phyloP scores from a whole-genome alignment of 2,329 filamentous ascomycete genomes.

The Scedosporium aurantiacum region DNA sequence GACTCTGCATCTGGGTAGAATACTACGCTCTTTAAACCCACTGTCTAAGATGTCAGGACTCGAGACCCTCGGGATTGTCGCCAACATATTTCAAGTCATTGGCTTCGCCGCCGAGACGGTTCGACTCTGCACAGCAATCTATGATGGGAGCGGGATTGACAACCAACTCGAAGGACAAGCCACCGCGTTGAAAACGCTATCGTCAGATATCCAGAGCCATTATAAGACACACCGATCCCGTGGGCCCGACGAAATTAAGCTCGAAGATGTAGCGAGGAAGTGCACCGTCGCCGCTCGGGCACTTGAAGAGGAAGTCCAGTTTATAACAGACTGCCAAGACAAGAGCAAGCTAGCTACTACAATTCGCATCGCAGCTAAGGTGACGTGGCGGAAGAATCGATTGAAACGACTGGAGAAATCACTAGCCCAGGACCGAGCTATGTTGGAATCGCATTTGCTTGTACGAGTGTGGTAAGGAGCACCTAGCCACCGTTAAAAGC shows the following conservation, averaged over 20 bases:
- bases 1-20: too few species aligned
- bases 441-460: neutral
- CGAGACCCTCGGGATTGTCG: neutral
- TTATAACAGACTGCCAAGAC: neutral
- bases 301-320: neutral
- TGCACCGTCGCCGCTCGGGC: neutral
- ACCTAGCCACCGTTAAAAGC: neutral
- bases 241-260: neutral
- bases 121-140: neutral
- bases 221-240: neutral
- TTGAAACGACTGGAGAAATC: neutral
- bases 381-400: neutral
- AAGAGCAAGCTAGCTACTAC: neutral
- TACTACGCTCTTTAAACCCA: too few species aligned
- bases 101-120: neutral
- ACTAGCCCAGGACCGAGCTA: neutral
- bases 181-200: neutral
- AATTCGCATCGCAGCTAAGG: neutral
- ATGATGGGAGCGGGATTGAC: neutral
- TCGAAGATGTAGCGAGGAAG: neutral
- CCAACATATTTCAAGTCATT: conserved; percentile 1
- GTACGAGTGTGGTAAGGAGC: neutral
- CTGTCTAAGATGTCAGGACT: neutral
- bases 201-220: neutral
- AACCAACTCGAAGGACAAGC: neutral